These are phyloP conservation scores for Globisporangium polare DNA, from an alignment of 352 stramenopile genomes.

Conservation along the genomic window DNA sequence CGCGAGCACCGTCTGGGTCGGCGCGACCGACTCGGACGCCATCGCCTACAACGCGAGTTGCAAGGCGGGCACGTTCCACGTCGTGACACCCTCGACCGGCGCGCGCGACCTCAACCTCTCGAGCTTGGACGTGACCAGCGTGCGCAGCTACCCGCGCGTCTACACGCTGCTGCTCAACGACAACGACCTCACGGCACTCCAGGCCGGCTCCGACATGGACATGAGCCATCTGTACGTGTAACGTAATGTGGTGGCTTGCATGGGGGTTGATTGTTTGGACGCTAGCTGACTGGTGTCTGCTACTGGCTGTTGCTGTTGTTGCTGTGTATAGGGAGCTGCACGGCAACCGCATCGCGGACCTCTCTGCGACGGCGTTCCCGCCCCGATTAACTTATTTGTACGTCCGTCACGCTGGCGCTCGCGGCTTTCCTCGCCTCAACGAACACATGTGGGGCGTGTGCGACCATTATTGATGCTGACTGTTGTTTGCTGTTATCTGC, in stretches of 20 bases:
- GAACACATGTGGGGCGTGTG: not conserved
- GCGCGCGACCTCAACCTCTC: constrained; percentile 63
- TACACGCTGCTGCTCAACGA: constrained; percentile 17
- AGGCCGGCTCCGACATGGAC: not conserved
- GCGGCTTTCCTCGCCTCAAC: not conserved
- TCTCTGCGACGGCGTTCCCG: constrained; percentile 6
- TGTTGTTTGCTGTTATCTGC: not conserved
- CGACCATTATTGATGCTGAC: not conserved
- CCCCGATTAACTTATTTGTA: constrained; percentile 13
- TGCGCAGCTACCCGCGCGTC: constrained; percentile 49
- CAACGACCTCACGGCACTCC: constrained; percentile 1
- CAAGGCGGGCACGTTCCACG: constrained; percentile 35
- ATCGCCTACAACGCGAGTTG: constrained; percentile 54
- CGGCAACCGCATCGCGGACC: constrained; percentile 11
- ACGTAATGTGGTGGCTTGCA: not conserved
- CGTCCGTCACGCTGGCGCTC: not conserved
- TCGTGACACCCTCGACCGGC: constrained; percentile 24
- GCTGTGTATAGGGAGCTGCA: constrained; percentile 6
- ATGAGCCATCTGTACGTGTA: constrained; percentile 3
- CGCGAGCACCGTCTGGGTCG: constrained; percentile 40
- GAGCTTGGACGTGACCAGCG: constrained; percentile 41
- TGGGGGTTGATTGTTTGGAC: not conserved
- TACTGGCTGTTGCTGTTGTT: too few species aligned
- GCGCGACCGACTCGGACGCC: constrained; percentile 29
- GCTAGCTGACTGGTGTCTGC: not conserved